These are phyloP conservation scores for Suhomyces xylopsoci DNA, from an alignment of 805 yeast species.

Conservation along the genomic window DNA sequence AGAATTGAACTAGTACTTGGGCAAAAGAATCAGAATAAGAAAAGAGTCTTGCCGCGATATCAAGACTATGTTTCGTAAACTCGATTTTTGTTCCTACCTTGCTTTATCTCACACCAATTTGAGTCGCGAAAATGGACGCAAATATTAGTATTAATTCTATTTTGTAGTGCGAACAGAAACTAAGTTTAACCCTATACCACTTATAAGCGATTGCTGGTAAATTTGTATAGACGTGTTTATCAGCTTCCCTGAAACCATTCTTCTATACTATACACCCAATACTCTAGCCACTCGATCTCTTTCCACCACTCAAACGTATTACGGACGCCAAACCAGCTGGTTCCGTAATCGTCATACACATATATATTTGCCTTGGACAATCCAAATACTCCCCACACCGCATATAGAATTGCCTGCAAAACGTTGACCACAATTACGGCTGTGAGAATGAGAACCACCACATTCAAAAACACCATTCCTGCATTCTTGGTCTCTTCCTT, in stretches of 20 bases:
- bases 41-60: too few species aligned
- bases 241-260: constrained; percentile 1
- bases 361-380: neutral
- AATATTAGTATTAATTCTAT: too few species aligned
- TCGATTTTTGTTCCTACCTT: too few species aligned
- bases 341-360: constrained; percentile 14
- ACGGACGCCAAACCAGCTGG: constrained; percentile 6
- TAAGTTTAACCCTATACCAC: too few species aligned
- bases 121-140: too few species aligned
- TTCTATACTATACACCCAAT: constrained; percentile 16
- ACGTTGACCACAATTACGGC: constrained; percentile 18
- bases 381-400: constrained; percentile 8
- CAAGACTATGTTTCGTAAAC: too few species aligned
- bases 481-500: constrained; percentile 17
- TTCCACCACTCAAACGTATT: constrained; percentile 28
- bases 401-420: constrained; percentile 14
- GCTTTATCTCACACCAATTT: too few species aligned
- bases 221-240: neutral
- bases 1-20: too few species aligned
- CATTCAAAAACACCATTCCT: constrained; percentile 19
- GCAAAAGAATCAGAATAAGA: too few species aligned
- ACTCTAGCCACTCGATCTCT: constrained; percentile 30
- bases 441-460: constrained; percentile 20
- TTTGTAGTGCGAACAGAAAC: too few species aligned
- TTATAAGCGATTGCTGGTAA: neutral